Evolutionary conservation across 2,329 filamentous ascomycete genomes (phyloP).

Genomic region (Rhynchosporium agropyri): DNA sequence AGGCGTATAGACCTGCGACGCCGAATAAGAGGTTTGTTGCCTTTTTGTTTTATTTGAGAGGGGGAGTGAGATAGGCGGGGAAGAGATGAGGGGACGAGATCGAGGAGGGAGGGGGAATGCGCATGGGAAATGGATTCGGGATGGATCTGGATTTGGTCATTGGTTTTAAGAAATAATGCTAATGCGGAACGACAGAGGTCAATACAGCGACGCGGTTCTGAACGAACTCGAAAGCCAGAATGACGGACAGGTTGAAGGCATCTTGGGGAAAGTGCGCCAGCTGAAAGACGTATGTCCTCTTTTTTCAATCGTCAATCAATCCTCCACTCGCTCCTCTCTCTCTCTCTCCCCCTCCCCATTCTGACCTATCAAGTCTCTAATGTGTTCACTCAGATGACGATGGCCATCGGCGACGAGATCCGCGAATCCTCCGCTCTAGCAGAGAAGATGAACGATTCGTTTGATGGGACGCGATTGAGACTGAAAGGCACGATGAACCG

Average conservation of each 20-base stretch:
- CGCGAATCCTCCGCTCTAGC: conserved; percentile 84
- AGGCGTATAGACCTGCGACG: conserved; percentile 66
- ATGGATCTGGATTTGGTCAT: too few relatives aligned
- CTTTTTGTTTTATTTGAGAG: background rate
- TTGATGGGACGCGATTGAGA: conserved; percentile 80
- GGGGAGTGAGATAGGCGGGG: conserved; percentile 4
- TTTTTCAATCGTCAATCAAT: too few relatives aligned
- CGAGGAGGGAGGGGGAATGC: background rate
- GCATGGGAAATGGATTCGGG: background rate
- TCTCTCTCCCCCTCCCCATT: conserved; percentile 20
- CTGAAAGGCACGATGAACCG: conserved; percentile 93
- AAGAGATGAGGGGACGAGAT: background rate
- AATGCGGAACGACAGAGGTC: conserved; percentile 59
- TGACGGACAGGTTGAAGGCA: conserved; percentile 85
- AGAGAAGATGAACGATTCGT: conserved; percentile 94
- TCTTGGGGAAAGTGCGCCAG: conserved; percentile 85
- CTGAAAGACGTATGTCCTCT: conserved; percentile 75
- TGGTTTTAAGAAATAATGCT: background rate
- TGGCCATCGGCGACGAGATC: conserved; percentile 94
- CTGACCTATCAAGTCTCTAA: background rate
- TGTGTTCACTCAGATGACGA: conserved; percentile 66
- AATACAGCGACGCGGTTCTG: conserved; percentile 90
- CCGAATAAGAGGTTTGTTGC: conserved; percentile 66
- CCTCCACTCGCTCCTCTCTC: conserved; percentile 29
- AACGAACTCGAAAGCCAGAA: conserved; percentile 96